These are phyloP conservation scores for Fusarium circinatum DNA, from an alignment of 2,329 filamentous ascomycete species.

Conservation along the genomic window DNA sequence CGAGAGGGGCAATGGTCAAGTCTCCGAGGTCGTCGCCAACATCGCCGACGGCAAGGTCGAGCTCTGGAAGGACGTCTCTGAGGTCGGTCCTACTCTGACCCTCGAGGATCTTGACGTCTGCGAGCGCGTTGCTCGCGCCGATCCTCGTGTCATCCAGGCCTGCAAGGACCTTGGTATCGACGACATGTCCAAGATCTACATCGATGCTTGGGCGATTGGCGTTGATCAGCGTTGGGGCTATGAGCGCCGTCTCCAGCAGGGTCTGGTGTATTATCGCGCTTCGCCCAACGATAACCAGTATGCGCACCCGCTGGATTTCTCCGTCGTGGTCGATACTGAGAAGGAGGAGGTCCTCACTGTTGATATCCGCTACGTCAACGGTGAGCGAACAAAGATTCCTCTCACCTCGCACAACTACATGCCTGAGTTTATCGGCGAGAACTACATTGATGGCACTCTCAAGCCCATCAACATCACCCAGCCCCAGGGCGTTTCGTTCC, in stretches of 20 bases:
- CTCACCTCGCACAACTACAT: constrained; percentile 53
- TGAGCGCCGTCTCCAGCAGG: constrained; percentile 78
- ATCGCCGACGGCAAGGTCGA: constrained; percentile 54
- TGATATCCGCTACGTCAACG: constrained; percentile 53
- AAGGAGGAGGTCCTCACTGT: constrained; percentile 61
- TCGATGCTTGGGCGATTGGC: constrained; percentile 87
- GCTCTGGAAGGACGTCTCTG: constrained; percentile 57
- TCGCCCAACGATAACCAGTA: constrained; percentile 74
- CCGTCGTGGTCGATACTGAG: constrained; percentile 56
- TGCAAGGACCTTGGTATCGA: constrained; percentile 79
- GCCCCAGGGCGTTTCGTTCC: constrained; percentile 54
- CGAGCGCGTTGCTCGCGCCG: constrained; percentile 73
- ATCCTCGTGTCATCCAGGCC: constrained; percentile 80
- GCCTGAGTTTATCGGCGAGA: constrained; percentile 48
- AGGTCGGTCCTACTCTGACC: constrained; percentile 67
- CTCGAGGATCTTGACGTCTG: constrained; percentile 84
- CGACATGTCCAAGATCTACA: constrained; percentile 86
- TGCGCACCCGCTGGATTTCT: constrained; percentile 65
- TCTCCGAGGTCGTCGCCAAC: constrained; percentile 64
- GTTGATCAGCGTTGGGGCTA: constrained; percentile 82
- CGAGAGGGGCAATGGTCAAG: constrained; percentile 50
- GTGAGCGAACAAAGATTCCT: constrained; percentile 59
- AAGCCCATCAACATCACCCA: constrained; percentile 54
- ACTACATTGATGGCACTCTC: constrained; percentile 49
- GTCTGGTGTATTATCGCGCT: constrained; percentile 82